Evolutionary conservation across 2,329 filamentous ascomycete species (phyloP), one percentile per base, ranked within the genome.

Genomic region (Botrytis medusae): DNA sequence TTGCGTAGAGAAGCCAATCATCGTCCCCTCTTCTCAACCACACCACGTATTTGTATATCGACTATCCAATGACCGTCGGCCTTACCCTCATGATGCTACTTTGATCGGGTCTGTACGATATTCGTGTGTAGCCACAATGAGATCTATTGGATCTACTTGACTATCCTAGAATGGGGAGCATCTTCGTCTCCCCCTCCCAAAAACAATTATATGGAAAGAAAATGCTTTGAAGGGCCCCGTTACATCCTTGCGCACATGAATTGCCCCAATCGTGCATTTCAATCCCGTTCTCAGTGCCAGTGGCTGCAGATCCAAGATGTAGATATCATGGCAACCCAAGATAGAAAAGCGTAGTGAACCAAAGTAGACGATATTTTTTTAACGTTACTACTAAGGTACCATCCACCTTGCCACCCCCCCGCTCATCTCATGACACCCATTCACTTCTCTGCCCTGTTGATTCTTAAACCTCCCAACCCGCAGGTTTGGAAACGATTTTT

Each of bases 401-500:
- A 48, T 48, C 25, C 29, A 65, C 60, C 37, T 25, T 51, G 25
- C 25, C 48, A 2, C 42, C 42, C 46, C 62, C 63, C 44, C 48
- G 65, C 48, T 51, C 48, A 51, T 51, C 46, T 57, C 65, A 69
- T 54, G 65, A 57, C 46, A 71, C 59, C 69, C 69, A 65, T 57
- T 57, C 60, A 54, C 54, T 46, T 14, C 32, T 44, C 29, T 57
- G 61, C 70, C 70, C 61, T 72, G 70, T 67, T 72, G 46, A 67
- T 72, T 72, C 70, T 72, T 72, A 72, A 72, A 72, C 70, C 70
- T 59, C 61, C 46, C 20, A 59, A 51, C 70, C 70, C 70, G 70
- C 70, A 37, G 70, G 51, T 67, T 25, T 67, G 46, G 70, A 40
- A 67, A 42, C 48, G 10, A 42, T 62, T 48, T 42, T 62, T n/a